Evolutionary conservation across 1,284 basidiomycete species (phyloP).

Genomic region (Puccinia novopanici): DNA sequence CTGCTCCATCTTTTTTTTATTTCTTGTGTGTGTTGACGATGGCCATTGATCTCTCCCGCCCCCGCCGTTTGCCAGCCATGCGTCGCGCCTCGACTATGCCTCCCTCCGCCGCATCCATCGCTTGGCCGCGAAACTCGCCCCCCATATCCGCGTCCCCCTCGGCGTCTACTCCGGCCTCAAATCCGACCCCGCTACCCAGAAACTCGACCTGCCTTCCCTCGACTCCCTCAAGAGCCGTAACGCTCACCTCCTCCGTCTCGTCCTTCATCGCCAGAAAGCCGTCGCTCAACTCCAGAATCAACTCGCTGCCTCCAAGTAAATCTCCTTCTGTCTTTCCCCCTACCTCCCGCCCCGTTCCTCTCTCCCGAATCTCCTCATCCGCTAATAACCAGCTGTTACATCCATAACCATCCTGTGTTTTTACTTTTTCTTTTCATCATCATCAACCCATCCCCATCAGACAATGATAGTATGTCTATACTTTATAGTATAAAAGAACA

Average conservation of each 20-base stretch:
- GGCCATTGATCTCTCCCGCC: too few species aligned
- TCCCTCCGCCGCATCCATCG: conserved; percentile 22
- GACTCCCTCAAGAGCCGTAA: conserved; percentile 26
- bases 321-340: too few species aligned
- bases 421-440: too few species aligned
- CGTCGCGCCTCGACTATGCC: conserved; percentile 6
- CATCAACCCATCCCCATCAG: too few species aligned
- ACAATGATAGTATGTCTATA: too few species aligned
- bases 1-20: too few species aligned
- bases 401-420: too few species aligned
- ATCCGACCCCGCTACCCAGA: background rate
- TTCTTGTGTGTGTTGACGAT: background rate
- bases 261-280: conserved; percentile 17
- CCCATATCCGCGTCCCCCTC: conserved; percentile 35
- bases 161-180: conserved; percentile 44
- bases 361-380: too few species aligned
- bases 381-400: too few species aligned
- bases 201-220: conserved; percentile 15
- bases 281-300: background rate
- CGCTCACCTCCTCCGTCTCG: conserved; percentile 14
- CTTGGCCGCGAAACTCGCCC: background rate
- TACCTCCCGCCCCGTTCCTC: too few species aligned
- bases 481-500: too few species aligned
- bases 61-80: too few species aligned
- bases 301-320: background rate